Percentiles rank a stretch among this genome's conserved stretches.
These are phyloP conservation scores for Rhizophora apiculata DNA, from an alignment of 345 rosid genomes.

Conservation along the genomic window DNA sequence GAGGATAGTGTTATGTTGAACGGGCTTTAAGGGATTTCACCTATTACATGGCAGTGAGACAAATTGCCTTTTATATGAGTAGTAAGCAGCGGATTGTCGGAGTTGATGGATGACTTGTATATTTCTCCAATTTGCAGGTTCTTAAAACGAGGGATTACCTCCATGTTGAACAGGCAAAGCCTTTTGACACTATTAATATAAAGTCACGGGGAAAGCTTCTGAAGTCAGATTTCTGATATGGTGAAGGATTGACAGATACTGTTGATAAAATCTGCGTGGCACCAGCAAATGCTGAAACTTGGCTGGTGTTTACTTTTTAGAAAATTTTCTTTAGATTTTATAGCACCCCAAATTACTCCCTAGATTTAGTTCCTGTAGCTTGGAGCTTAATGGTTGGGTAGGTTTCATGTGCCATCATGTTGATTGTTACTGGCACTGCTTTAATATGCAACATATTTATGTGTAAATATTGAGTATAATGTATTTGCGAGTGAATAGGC, in stretches of 20 bases:
- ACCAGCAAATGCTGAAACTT: slow-evolving; percentile 5
- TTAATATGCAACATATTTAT: slow-evolving; percentile 6
- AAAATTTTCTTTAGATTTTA: background rate
- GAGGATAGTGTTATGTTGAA: too few species aligned
- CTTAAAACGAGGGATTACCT: slow-evolving; percentile 86
- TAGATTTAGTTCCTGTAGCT: slow-evolving; percentile 23
- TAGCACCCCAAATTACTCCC: background rate
- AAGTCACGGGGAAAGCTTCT: slow-evolving; percentile 73
- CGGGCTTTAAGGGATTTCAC: background rate
- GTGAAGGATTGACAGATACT: slow-evolving; percentile 16
- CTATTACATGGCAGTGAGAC: background rate
- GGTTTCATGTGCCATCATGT: slow-evolving; percentile 15
- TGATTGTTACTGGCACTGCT: slow-evolving; percentile 19
- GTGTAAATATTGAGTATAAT: slow-evolving; percentile 21
- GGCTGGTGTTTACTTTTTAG: background rate
- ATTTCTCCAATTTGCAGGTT: slow-evolving; percentile 46
- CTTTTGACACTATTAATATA: slow-evolving; percentile 59
- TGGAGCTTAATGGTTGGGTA: slow-evolving; percentile 26
- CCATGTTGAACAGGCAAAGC: slow-evolving; percentile 77
- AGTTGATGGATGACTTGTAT: background rate
- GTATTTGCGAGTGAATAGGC: slow-evolving; percentile 28
- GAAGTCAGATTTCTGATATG: slow-evolving; percentile 68
- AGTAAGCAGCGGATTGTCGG: background rate
- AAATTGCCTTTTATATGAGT: too few species aligned
- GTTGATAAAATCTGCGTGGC: slow-evolving; percentile 20